Evolutionary conservation across 192 early-diverging fungal genomes (phyloP).

Genomic region (Podochytrium sp.): DNA sequence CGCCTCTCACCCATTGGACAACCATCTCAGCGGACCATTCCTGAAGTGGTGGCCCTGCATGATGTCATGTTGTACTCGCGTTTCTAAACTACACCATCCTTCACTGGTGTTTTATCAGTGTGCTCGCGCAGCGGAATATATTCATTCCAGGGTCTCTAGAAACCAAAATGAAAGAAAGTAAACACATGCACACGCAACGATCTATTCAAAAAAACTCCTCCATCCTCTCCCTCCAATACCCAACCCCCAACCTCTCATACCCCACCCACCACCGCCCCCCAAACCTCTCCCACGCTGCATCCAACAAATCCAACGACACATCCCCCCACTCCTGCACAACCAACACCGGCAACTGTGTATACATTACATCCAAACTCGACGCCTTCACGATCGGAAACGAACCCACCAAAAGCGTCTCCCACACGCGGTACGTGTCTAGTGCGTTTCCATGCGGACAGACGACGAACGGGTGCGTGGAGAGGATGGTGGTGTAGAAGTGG

Average conservation of each 20-base stretch:
- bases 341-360: neutral
- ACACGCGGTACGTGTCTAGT: neutral
- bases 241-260: neutral
- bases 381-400: neutral
- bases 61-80: too few relatives aligned
- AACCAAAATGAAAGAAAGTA: too few relatives aligned
- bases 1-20: too few relatives aligned
- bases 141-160: too few relatives aligned
- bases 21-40: too few relatives aligned
- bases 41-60: too few relatives aligned
- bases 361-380: neutral
- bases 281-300: neutral
- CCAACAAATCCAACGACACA: neutral
- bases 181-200: too few relatives aligned
- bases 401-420: neutral
- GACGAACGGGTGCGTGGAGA: neutral
- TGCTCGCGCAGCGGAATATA: too few relatives aligned
- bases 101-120: too few relatives aligned
- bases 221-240: slow-evolving; percentile 3
- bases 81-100: too few relatives aligned
- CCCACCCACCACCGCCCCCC: too few relatives aligned
- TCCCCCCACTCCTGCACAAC: neutral
- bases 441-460: neutral
- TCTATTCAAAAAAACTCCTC: neutral
- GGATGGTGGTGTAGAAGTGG: neutral